Conservation (phyloP, 306 rosid species). For the Purshia tridentata region DNA sequence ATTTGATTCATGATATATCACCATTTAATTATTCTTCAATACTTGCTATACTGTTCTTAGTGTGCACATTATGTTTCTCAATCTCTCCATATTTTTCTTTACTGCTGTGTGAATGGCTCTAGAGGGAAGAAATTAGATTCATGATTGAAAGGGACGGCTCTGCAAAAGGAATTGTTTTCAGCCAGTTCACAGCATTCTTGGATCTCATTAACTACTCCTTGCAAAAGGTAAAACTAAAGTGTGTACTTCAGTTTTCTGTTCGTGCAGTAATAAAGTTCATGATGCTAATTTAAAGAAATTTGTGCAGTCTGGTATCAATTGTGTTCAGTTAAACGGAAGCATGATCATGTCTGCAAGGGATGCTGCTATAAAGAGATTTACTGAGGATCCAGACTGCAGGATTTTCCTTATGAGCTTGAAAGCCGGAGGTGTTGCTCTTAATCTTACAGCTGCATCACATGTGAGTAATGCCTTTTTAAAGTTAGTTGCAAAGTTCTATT, state of each 20-base stretch:
- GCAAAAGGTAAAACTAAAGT: constrained; percentile 48
- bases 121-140: constrained; percentile 93
- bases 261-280: constrained; percentile 6
- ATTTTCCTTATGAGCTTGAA: constrained; percentile 97
- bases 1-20: constrained; percentile 4
- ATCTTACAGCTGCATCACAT: constrained; percentile 88
- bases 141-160: constrained; percentile 97
- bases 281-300: constrained; percentile 23
- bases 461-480: constrained; percentile 40
- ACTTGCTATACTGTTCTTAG: neutral
- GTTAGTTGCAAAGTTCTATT: neutral
- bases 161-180: constrained; percentile 88
- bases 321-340: constrained; percentile 83
- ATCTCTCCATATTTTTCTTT: neutral
- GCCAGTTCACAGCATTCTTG: constrained; percentile 95
- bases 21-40: neutral
- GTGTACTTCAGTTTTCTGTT: neutral
- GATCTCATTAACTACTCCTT: constrained; percentile 85
- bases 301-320: constrained; percentile 75
- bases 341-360: constrained; percentile 79
- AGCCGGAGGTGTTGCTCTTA: constrained; percentile 96
- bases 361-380: constrained; percentile 68
- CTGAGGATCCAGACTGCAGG: constrained; percentile 78
- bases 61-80: constrained; percentile 6
- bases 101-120: constrained; percentile 28